Base-by-base conservation (phyloP, 176 grass and related monocot species). In the Avena eriantha region DNA sequence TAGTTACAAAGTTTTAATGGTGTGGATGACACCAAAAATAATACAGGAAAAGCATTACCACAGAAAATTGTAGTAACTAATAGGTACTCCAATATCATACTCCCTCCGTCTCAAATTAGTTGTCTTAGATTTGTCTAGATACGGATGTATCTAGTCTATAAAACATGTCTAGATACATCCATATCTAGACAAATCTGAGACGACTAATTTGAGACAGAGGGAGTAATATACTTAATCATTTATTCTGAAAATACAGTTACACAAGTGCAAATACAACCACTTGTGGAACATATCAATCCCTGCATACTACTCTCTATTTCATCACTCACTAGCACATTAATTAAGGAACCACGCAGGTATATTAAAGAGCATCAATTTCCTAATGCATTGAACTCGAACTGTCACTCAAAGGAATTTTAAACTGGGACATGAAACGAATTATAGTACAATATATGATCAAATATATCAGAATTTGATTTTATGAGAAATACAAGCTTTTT, bases 391-490 rank as follows among this genome's bases (percentile, higher is more conserved):
- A 80, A 35, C 13, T 68, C 15, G 3, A 80, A 23, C n/a, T 29
- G n/a, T 60, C 50, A 72, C 4, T 72, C 55, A 2, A 65, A 84
- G 48, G 65, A 80, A 31, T 59, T 9, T 63, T 19, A 79, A 72
- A 80, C 66, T 29, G 19, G 50, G 22, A 51, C 19, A 14, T 65
- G 15, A 53, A 76, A 19, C 0, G 3, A 39, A 55, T 67, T 55
- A 18, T 46, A 64, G 21, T 26, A 76, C 48, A 73, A 63, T 23
- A 56, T 77, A 73, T 11, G 23, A 80, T 73, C 17, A 85, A 79
- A 35, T 58, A 55, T 35, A 51, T 4, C 57, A 66, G 14, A 31
- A 45, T 21, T 18, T 68, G 1, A 57, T 36, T 13, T 9, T 17
- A 31, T 49, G 14, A 23, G 34, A 85, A 71, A 47, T 35, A 76